These are phyloP conservation scores for Kentomonas sorsogonicus DNA, from an alignment of 208 protist species.

Conservation along the genomic window DNA sequence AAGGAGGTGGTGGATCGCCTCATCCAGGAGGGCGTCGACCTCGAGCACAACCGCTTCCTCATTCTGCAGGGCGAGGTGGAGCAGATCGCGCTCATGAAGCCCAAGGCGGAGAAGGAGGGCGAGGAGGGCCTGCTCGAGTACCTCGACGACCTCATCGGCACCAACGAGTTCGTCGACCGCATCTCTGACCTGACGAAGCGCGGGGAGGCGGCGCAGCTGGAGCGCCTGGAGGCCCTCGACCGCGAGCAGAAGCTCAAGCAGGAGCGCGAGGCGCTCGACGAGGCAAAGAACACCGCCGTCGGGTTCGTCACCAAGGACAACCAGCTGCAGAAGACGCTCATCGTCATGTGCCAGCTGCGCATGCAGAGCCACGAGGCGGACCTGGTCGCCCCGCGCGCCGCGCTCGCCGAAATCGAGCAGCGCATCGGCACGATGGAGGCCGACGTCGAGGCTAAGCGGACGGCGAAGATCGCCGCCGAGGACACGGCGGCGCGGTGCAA, in stretches of 20 bases:
- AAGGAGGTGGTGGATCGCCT: constrained; percentile 89
- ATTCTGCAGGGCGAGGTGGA: constrained; percentile 99
- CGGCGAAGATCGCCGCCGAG: constrained; percentile 44
- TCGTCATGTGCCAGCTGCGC: constrained; percentile 89
- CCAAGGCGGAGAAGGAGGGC: constrained; percentile 94
- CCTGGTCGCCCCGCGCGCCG: constrained; percentile 64
- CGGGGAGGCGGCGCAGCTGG: constrained; percentile 92
- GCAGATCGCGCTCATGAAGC: constrained; percentile 99
- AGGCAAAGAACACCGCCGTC: constrained; percentile 92
- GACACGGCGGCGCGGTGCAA: constrained; percentile 50
- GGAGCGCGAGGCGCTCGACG: constrained; percentile 93
- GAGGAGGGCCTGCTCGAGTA: constrained; percentile 99
- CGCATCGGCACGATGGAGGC: constrained; percentile 53
- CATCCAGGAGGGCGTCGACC: constrained; percentile 96
- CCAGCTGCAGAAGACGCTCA: constrained; percentile 87
- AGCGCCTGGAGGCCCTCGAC: constrained; percentile 90
- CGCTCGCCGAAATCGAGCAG: constrained; percentile 62
- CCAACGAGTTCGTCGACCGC: constrained; percentile 83
- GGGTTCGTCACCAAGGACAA: constrained; percentile 93
- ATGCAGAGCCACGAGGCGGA: constrained; percentile 67
- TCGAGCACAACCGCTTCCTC: constrained; percentile 99
- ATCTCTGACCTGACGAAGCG: constrained; percentile 84
- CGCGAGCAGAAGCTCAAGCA: constrained; percentile 90
- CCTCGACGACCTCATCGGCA: constrained; percentile 99
- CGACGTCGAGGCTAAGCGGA: constrained; percentile 27